Base-by-base conservation (phyloP, 140 eudicot species). In the Senecio squalidus region DNA sequence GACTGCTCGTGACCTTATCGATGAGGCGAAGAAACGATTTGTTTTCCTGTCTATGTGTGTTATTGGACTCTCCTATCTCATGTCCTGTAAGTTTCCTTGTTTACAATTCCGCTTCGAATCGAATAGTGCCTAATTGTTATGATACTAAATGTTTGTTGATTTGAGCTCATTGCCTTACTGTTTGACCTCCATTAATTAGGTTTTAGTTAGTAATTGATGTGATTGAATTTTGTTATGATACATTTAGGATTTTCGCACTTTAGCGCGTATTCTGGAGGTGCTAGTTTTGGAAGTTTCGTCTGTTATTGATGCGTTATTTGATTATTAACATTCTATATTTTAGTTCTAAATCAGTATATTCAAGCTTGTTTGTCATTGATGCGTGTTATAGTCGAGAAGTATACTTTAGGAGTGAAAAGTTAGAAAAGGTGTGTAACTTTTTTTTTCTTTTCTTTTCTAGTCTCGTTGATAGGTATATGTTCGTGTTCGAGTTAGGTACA, bases 1-100 rank as follows among this genome's bases (percentile, higher is more conserved):
- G 62, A 62, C 84, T 72, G 83, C 66, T 66, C 77, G 81, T 4
- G 96, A 84, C 85, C 83, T 92, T 9, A 73, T 84, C 10, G 99
- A 92, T 51, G 99, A 92, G 74, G 96, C 95, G 1, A 88, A 92
- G 77, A 92, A 88, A 72, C 84, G 99, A 73, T 66, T 84, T 78
- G 93, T 92, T 50, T 51, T 92, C 13, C 78, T 92, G 67, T 62
- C 64, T 54, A 69, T 88, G 28, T 84, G 93, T 64, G 96, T 74
- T 44, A 81, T 88, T 38, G 99, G 96, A 53, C 78, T 92, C 6
- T 92, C 99, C 3, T 92, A 92, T 72, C 89, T 92, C 43, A 92
- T 92, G 99, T 87, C 96, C 9, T 62, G 99, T 92, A 70, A 87
- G 96, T 88, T 39, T 28, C 25, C 21, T 25, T 17, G 55, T 36